Evolutionary conservation across 1,139 yeast genomes (phyloP).

Genomic region (Yamadazyma atlantica): DNA sequence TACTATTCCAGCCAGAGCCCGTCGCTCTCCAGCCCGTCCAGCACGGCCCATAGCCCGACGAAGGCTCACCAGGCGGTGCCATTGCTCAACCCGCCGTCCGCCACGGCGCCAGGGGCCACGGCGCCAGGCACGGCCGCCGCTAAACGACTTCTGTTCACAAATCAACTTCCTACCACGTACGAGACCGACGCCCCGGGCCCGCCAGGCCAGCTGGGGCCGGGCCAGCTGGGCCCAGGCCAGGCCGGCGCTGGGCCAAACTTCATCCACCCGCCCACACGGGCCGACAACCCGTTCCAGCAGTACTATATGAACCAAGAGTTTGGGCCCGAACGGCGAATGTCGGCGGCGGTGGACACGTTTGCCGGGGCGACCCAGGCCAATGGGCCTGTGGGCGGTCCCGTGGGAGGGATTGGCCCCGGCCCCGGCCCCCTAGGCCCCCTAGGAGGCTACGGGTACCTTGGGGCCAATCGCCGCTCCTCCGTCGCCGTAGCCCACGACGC

Average conservation of each 20-base stretch:
- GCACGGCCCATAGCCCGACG: constrained; percentile 24
- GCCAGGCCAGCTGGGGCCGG: too few relatives aligned
- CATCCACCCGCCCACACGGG: constrained; percentile 48
- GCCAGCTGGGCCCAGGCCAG: too few relatives aligned
- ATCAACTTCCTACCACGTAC: constrained; percentile 53
- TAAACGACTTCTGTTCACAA: constrained; percentile 42
- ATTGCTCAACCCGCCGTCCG: too few relatives aligned
- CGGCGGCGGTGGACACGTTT: constrained; percentile 39
- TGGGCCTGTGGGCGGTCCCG: neutral
- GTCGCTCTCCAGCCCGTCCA: constrained; percentile 21
- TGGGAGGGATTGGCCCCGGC: too few relatives aligned
- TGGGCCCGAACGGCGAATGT: constrained; percentile 40
- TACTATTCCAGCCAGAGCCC: constrained; percentile 27
- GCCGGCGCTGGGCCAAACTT: constrained; percentile 27
- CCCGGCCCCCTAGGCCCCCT: too few relatives aligned
- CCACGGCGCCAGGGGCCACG: constrained; percentile 23
- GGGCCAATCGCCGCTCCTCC: too few relatives aligned
- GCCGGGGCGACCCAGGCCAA: constrained; percentile 1
- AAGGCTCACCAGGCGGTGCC: constrained; percentile 22
- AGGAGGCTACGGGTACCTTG: too few relatives aligned
- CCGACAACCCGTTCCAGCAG: constrained; percentile 48
- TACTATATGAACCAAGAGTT: constrained; percentile 37
- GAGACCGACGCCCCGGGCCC: constrained; percentile 30
- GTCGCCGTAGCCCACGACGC: constrained; percentile 40
- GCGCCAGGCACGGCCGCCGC: constrained; percentile 23